Conservation (phyloP, 2,329 filamentous ascomycete species). For the Graphilbum fragrans region DNA sequence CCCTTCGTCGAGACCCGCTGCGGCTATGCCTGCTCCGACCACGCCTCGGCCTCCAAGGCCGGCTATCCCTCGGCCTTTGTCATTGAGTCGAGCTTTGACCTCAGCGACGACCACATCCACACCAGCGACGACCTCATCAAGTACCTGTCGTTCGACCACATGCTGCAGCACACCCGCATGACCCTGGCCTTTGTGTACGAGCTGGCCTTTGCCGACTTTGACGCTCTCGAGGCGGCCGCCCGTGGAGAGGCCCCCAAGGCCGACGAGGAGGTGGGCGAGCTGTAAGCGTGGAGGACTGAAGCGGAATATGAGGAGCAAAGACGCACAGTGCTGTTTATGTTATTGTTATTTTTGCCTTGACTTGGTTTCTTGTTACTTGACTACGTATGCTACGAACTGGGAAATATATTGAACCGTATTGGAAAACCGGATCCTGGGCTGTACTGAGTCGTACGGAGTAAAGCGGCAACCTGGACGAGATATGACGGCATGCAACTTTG, state of each 20-base stretch:
- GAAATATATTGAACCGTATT: too few relatives aligned
- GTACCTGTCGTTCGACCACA: slow-evolving; percentile 54
- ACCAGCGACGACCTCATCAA: slow-evolving; percentile 59
- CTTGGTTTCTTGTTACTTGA: too few relatives aligned
- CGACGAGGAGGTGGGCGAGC: slow-evolving; percentile 11
- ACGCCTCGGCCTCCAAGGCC: slow-evolving; percentile 53
- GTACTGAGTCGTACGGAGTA: too few relatives aligned
- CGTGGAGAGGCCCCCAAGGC: background rate
- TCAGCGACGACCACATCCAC: slow-evolving; percentile 60
- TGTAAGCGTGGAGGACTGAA: slow-evolving; percentile 7
- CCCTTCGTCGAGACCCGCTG: slow-evolving; percentile 35
- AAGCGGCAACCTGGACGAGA: too few relatives aligned
- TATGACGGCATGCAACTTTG: too few relatives aligned
- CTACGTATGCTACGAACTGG: too few relatives aligned
- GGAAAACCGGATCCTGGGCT: too few relatives aligned
- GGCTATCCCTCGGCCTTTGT: slow-evolving; percentile 56
- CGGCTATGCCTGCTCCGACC: slow-evolving; percentile 53
- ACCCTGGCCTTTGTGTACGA: slow-evolving; percentile 35
- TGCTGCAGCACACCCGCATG: slow-evolving; percentile 49
- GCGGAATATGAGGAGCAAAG: too few relatives aligned
- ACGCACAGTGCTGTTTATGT: too few relatives aligned
- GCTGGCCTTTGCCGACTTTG: slow-evolving; percentile 25
- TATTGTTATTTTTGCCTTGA: too few relatives aligned
- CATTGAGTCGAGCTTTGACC: slow-evolving; percentile 47
- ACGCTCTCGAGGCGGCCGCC: slow-evolving; percentile 14